Base-by-base conservation (phyloP, 306 rosid species). In the Sesbania bispinosa region DNA sequence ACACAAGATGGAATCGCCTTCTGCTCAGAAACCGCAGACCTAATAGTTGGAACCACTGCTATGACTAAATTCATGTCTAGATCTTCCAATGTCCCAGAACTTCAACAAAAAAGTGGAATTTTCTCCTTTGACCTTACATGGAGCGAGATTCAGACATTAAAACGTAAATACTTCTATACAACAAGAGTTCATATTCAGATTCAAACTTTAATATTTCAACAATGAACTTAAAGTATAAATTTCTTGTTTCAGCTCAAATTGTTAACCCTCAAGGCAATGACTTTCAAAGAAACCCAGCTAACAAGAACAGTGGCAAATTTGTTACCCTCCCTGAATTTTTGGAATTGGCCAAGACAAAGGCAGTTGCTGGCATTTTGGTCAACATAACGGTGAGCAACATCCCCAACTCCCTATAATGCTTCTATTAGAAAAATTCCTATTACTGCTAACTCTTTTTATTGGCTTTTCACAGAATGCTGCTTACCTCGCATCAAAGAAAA, bases 71-170 rank as follows among this genome's bases (percentile, higher is more conserved):
- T 95, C 88, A 75, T 84, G 74, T 21, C 85, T 38, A 27, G 71
- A 45, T 62, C 88, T 73, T 64, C 84, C n/a, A 33, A 1, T 8
- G 77, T 88, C 71, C 93, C 95, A 0, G 93, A 95, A 79, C 10
- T 95, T 72, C 96, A 95, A 78, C 30, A 69, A n/a, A 46, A 68
- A 46, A 57, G 23, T n/a, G 99, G 99, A 67, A 78, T 95, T 62
- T 95, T 86, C 81, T 82, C 96, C 36, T 89, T 88, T n/a, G 91
- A 86, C 32, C 96, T 95, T 50, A 65, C 90, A 1, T 95, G 99
- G 99, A 65, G 70, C 30, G 96, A 95, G 77, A 85, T 95, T 81
- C 91, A 85, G 46, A 73, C 83, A 52, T 24, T 91, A 73, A 83
- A 83, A 76, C 96, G 99, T 94, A 91, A 86, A 85, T 51, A 26